These are phyloP conservation scores for Apiotrichum porosum DNA, from an alignment of 1,284 basidiomycete species.

Conservation along the genomic window DNA sequence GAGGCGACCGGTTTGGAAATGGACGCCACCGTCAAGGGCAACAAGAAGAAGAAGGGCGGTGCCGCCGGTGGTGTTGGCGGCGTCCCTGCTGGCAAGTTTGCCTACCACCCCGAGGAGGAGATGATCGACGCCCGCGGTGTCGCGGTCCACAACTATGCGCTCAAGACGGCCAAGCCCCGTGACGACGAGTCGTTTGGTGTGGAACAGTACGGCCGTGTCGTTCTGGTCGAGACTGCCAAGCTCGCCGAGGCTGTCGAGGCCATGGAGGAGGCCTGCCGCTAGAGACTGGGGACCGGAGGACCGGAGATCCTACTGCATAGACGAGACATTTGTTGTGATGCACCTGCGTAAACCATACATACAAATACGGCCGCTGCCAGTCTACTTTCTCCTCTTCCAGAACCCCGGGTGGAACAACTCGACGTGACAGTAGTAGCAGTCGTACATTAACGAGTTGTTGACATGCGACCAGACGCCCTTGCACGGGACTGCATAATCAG, in stretches of 20 bases:
- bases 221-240: conserved; percentile 56
- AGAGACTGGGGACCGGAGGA: too few species aligned
- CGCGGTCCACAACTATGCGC: conserved; percentile 62
- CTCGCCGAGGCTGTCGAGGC: conserved; percentile 42
- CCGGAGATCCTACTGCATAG: too few species aligned
- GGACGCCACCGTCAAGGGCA: conserved; percentile 18
- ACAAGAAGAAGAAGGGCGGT: conserved; percentile 42
- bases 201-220: conserved; percentile 68
- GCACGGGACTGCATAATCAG: too few species aligned
- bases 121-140: conserved; percentile 63
- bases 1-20: conserved; percentile 42
- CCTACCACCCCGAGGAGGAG: conserved; percentile 84
- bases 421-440: too few species aligned
- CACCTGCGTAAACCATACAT: too few species aligned
- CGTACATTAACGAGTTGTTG: too few species aligned
- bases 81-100: conserved; percentile 50
- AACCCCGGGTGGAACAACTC: too few species aligned
- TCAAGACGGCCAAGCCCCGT: conserved; percentile 60
- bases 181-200: conserved; percentile 73
- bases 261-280: conserved; percentile 43
- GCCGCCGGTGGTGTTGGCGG: conserved; percentile 27
- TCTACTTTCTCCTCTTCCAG: too few species aligned
- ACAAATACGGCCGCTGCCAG: too few species aligned
- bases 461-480: too few species aligned
- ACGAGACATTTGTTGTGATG: too few species aligned